These are phyloP conservation scores for Taphrina sp. DNA, from an alignment of 1,139 yeast genomes.

Conservation along the genomic window DNA sequence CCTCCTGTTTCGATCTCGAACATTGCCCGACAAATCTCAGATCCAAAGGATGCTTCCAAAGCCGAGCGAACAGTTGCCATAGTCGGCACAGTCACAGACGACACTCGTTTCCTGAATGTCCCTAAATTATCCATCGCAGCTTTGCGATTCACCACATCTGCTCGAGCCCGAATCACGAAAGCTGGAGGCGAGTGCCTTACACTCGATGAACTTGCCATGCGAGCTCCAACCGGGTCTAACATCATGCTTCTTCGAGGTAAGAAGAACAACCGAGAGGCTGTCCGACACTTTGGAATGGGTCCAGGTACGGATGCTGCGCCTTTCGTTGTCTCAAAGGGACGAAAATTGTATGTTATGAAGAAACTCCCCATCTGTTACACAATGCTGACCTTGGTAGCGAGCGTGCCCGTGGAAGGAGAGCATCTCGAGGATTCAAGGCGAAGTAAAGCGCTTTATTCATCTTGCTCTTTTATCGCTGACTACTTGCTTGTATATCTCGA, in stretches of 20 bases:
- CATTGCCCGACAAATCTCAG: conserved; percentile 73
- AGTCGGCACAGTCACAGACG: conserved; percentile 99
- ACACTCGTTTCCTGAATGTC: conserved; percentile 86
- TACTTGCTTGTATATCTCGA: no score
- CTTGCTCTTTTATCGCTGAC: no score
- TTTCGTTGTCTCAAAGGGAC: conserved; percentile 94
- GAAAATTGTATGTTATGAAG: conserved; percentile 63
- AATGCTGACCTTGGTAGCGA: conserved; percentile 49
- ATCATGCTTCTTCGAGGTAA: conserved; percentile 98
- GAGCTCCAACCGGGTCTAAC: conserved; percentile 99
- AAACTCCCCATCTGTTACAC: background rate
- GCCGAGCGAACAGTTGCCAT: conserved; percentile 91
- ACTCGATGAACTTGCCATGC: conserved; percentile 96
- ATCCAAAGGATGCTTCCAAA: conserved; percentile 64
- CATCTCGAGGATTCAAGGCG: conserved; percentile 99
- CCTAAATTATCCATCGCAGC: conserved; percentile 99
- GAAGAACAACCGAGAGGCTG: conserved; percentile 98
- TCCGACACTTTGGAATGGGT: conserved; percentile 99
- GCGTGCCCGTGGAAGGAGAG: conserved; percentile 99
- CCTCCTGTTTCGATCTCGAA: conserved; percentile 98
- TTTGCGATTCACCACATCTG: conserved; percentile 98
- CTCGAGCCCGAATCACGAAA: conserved; percentile 94
- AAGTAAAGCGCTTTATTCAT: no score
- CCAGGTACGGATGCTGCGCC: conserved; percentile 99
- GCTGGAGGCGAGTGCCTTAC: conserved; percentile 99